Evolutionary conservation across 1,284 basidiomycete species (phyloP), one percentile per base, ranked within the genome.

Genomic region (Cryptococcus floricola): DNA sequence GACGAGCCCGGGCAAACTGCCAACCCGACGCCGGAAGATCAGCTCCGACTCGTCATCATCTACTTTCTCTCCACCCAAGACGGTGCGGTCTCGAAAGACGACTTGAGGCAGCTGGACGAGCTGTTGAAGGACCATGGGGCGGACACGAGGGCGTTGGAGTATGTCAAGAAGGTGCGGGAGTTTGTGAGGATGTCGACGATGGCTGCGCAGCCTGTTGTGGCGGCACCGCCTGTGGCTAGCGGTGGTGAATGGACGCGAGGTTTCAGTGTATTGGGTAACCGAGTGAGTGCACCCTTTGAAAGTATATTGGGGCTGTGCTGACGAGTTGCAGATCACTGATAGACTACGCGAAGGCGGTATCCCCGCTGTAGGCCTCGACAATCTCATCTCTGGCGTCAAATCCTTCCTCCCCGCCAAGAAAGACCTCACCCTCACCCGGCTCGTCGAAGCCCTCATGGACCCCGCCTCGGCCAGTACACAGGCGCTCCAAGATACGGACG

Each of bases 391-490:
- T 1, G 95, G 94, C 31, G 96, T 99, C 59, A 97, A 97, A 77
- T 98, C 97, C 79, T 95, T 99, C 81, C 79, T 99, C 13, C 96
- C 96, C 0, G 88, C 90, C 0, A 91, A 92, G 71, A 99, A 98
- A 77, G 85, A 97, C 56, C 83, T 97, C 43, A 87, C 91, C 8
- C 85, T 97, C 47, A 98, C 96, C 0, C 86, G 95, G 7, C 81
- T 99, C 25, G 87, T 91, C 1, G 94, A 97, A 67, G 93, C 95
- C 5, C 81, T 99, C 23, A 98, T 98, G 92, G 96, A 99, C 71
- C 94, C 95, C 0, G 85, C 89, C 0, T 82, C 87, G 1, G 95
- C 91, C 1, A 90, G 91, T 13, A 90, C 91, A 50, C 90, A 94
- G 74, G 95, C 94, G 1, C 77, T 97, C 46, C 87, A 89, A 71